phyloP scores from a whole-genome alignment of 208 protist species.

The Crithidia fasciculata region DNA sequence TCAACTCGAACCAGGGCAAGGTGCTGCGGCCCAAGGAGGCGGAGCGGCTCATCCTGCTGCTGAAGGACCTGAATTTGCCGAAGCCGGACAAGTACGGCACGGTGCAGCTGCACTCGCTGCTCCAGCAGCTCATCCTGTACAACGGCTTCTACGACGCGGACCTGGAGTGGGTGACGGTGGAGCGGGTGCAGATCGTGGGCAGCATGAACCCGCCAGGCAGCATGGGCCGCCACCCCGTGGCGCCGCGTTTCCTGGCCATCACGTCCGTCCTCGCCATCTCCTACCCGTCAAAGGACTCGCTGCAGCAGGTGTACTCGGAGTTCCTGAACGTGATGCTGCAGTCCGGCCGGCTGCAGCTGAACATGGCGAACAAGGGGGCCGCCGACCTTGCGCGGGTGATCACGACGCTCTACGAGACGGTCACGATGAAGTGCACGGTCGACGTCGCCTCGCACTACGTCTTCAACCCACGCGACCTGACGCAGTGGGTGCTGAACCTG shows the following conservation, averaged over 20 bases:
- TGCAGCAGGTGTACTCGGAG: slow-evolving; percentile 94
- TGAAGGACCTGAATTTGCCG: slow-evolving; percentile 98
- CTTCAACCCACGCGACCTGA: slow-evolving; percentile 97
- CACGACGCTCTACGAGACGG: slow-evolving; percentile 94
- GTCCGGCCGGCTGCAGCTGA: slow-evolving; percentile 67
- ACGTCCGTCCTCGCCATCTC: slow-evolving; percentile 93
- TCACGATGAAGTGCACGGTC: slow-evolving; percentile 90
- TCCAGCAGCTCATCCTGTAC: slow-evolving; percentile 98
- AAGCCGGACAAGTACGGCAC: slow-evolving; percentile 98
- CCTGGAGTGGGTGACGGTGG: slow-evolving; percentile 96
- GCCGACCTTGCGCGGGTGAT: slow-evolving; percentile 93
- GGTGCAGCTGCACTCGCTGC: slow-evolving; percentile 96
- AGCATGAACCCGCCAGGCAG: slow-evolving; percentile 97
- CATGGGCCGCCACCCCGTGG: slow-evolving; percentile 94
- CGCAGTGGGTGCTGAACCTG: slow-evolving; percentile 93
- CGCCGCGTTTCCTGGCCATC: slow-evolving; percentile 96
- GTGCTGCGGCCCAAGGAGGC: slow-evolving; percentile 95
- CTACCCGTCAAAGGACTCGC: slow-evolving; percentile 93
- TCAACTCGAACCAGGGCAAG: slow-evolving; percentile 93
- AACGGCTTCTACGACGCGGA: slow-evolving; percentile 95
- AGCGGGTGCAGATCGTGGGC: slow-evolving; percentile 95
- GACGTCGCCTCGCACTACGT: slow-evolving; percentile 97
- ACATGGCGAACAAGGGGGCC: slow-evolving; percentile 76
- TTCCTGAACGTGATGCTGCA: slow-evolving; percentile 94
- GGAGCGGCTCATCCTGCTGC: slow-evolving; percentile 94